Evolutionary conservation across 345 rosid species (phyloP), one percentile per base, ranked within the genome.

Genomic region (Geranium rotundifolium): DNA sequence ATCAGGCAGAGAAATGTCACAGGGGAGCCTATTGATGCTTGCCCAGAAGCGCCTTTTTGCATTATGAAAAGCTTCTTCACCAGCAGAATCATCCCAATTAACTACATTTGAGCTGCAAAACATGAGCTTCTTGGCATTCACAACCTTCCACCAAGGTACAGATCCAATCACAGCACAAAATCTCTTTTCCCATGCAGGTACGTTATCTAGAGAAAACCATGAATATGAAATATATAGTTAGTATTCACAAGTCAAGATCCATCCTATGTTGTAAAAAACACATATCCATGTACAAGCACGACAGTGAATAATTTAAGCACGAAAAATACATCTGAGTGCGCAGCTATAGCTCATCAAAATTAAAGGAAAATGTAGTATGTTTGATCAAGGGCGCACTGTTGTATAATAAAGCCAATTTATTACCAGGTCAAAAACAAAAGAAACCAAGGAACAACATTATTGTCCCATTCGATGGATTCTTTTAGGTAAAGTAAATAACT

Each of bases 61-160:
- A 69, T 67, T 78, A 39, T 70, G 83, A 68, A 92, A 89, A 59
- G 96, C 93, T 73, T 87, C 91, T 79, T 81, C 69, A 17, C 85
- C 86, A 9, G 95, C 96, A 16, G 85, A 82, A 65, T 87, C 96
- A 69, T 91, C 74, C 96, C 92, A 91, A 59, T 77, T 74, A 59
- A 80, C 73, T 8, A 89, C 72, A 61, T 73, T 75, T 58, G 76
- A 76, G 29, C 73, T 75, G 60, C 74, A 83, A 63, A 62, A 72
- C 75, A 80, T 79, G 56, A 72, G 80, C 50, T 62, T 63, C 73
- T 64, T 71, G 27, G 82, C 71, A 68, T 77, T 83, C 4, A 85
- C 80, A 41, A 89, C 72, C 77, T 85, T 85, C 63, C 64, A 65
- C 96, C 95, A 89, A 19, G 95, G 85, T 13, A 87, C 80, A 61